Percentiles rank a stretch among this genome's conserved stretches.
phyloP scores from a whole-genome alignment of 352 stramenopile species.

The Halophytophthora batemanensis region DNA sequence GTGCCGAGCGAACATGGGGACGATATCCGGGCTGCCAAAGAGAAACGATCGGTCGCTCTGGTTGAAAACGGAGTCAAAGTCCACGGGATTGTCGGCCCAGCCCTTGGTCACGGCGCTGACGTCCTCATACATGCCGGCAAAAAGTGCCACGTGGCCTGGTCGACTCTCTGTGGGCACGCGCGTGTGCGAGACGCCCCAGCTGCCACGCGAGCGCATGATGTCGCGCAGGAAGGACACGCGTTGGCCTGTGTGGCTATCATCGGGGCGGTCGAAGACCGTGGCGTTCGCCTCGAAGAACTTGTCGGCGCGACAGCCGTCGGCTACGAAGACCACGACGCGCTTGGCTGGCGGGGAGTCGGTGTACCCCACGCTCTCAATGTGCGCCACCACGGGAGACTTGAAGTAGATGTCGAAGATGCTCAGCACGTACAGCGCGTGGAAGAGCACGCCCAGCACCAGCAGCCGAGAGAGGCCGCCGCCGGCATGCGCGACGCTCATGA shows the following conservation, averaged over 20 bases:
- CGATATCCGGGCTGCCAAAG: slow-evolving; percentile 83
- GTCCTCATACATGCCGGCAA: slow-evolving; percentile 88
- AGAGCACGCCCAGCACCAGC: slow-evolving; percentile 68
- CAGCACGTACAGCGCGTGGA: slow-evolving; percentile 83
- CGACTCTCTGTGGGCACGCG: slow-evolving; percentile 84
- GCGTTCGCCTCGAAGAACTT: slow-evolving; percentile 75
- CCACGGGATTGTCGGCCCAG: slow-evolving; percentile 84
- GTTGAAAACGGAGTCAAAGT: slow-evolving; percentile 88
- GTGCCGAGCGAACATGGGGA: slow-evolving; percentile 83
- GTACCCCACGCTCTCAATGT: slow-evolving; percentile 54
- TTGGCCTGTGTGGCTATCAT: slow-evolving; percentile 6
- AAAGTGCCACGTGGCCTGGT: slow-evolving; percentile 79
- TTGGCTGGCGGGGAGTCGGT: slow-evolving; percentile 42
- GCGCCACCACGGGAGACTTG: slow-evolving; percentile 72
- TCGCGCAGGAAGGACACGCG: slow-evolving; percentile 67
- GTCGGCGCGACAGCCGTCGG: slow-evolving; percentile 81
- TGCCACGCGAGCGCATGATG: slow-evolving; percentile 49
- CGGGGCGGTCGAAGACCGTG: slow-evolving; percentile 1
- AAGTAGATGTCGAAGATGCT: slow-evolving; percentile 93
- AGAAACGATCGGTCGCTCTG: slow-evolving; percentile 65
- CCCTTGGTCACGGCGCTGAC: slow-evolving; percentile 86
- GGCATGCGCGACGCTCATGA: not conserved
- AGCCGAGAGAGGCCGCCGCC: slow-evolving; percentile 26
- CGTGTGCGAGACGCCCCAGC: slow-evolving; percentile 84
- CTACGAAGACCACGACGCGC: slow-evolving; percentile 79